These are phyloP conservation scores for Cladophialophora bantiana DNA, from an alignment of 2,329 filamentous ascomycete species.

Conservation along the genomic window DNA sequence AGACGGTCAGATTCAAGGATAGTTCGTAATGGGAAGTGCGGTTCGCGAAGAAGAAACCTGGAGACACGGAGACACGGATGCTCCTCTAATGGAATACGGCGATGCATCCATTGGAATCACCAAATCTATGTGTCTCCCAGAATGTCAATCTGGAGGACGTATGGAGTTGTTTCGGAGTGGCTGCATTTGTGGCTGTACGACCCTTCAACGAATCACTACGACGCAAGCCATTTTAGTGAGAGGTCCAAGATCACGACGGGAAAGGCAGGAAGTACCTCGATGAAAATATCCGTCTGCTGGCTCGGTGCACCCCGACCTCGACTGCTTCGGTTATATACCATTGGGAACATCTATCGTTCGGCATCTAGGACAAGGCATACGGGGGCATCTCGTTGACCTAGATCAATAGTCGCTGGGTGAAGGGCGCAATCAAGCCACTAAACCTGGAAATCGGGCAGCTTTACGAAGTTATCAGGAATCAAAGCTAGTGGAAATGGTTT, in stretches of 20 bases:
- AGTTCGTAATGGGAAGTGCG: conserved; percentile 18
- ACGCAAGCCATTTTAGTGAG: not conserved
- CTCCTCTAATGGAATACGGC: not conserved
- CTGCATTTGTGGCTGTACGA: not conserved
- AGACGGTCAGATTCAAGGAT: conserved; percentile 40
- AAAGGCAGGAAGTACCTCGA: not conserved
- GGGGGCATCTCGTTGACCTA: not conserved
- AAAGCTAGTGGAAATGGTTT: too few relatives aligned
- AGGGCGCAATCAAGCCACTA: not conserved
- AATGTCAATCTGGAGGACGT: not conserved
- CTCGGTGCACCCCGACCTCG: not conserved
- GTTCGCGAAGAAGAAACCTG: not conserved
- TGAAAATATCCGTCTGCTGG: not conserved
- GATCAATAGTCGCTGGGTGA: not conserved
- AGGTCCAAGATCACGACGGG: not conserved
- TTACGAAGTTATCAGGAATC: too few relatives aligned
- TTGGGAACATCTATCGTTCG: not conserved
- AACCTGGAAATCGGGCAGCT: not conserved
- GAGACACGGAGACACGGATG: not conserved
- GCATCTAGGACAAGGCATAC: not conserved
- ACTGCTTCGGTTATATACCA: not conserved
- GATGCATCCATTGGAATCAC: not conserved
- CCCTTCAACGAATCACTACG: not conserved
- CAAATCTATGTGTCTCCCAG: not conserved
- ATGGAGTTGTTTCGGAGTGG: not conserved